These are phyloP conservation scores for Boletus pseudo-olivaceus DNA, from an alignment of 768 basidiomycete genomes.

Conservation along the genomic window DNA sequence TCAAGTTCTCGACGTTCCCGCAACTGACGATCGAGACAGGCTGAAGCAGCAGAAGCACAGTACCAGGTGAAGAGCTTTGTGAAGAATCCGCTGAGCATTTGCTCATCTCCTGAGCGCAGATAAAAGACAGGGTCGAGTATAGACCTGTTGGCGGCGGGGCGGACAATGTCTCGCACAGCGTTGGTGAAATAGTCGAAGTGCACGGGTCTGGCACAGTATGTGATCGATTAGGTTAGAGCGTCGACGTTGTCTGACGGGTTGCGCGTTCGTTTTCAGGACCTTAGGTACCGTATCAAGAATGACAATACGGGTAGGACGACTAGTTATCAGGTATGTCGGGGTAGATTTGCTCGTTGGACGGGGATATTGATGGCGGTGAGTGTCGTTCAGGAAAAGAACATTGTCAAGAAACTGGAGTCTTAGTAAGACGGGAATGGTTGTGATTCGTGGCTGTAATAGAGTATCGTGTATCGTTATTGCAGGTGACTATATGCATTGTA, in stretches of 20 bases:
- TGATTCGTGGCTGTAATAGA: not conserved
- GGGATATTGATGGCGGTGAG: not conserved
- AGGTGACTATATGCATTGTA: too few species aligned
- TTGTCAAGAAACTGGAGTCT: constrained; percentile 28
- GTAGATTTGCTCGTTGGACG: not conserved
- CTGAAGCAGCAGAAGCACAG: constrained; percentile 14
- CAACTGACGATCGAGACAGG: constrained; percentile 11
- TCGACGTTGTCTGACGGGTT: not conserved
- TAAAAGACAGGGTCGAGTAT: constrained; percentile 44
- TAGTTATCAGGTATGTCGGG: constrained; percentile 31
- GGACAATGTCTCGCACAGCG: constrained; percentile 39
- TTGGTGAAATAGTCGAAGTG: constrained; percentile 35
- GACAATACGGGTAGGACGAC: constrained; percentile 42
- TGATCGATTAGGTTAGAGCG: not conserved
- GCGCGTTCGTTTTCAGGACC: constrained; percentile 19
- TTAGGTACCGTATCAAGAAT: constrained; percentile 39
- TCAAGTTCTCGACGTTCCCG: not conserved
- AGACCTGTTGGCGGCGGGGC: constrained; percentile 38
- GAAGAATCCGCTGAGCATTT: too few species aligned
- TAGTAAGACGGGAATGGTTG: not conserved
- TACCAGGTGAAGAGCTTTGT: constrained; percentile 19
- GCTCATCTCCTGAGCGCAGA: constrained; percentile 16
- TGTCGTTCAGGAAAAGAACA: constrained; percentile 34
- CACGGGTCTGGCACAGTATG: constrained; percentile 34
- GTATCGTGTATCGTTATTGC: not conserved